These are phyloP conservation scores for Ceratocystiopsis sp. DNA, from an alignment of 2,329 filamentous ascomycete genomes.

Conservation along the genomic window DNA sequence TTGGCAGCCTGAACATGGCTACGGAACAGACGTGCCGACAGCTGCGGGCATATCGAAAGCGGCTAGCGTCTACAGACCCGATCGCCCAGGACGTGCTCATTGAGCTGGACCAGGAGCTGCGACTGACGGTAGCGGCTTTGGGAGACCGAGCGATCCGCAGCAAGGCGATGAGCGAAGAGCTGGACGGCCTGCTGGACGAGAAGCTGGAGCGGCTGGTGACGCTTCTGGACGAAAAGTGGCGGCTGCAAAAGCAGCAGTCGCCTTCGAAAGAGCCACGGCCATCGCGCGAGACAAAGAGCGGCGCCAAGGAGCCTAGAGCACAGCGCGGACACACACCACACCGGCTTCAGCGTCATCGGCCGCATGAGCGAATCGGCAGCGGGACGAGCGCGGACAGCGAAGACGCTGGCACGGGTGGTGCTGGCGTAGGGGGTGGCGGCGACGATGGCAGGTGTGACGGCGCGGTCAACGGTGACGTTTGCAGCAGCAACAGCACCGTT, in stretches of 20 bases:
- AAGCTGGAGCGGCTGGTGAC: conserved; percentile 57
- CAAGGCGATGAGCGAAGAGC: conserved; percentile 35
- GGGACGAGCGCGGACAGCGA: conserved; percentile 26
- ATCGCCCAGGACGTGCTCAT: conserved; percentile 40
- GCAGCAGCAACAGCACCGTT: not conserved
- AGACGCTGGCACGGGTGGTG: conserved; percentile 50
- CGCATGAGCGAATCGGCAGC: too few relatives aligned
- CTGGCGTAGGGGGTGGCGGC: conserved; percentile 17
- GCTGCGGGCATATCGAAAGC: conserved; percentile 44
- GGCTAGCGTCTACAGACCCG: conserved; percentile 35
- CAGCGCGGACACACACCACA: too few relatives aligned
- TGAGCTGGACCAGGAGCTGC: conserved; percentile 47
- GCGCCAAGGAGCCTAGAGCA: too few relatives aligned
- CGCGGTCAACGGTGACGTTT: not conserved
- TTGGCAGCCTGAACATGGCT: conserved; percentile 41
- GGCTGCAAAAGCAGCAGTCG: conserved; percentile 16
- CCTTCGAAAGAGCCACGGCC: not conserved
- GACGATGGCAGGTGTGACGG: not conserved
- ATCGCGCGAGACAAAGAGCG: too few relatives aligned
- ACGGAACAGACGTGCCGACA: conserved; percentile 49
- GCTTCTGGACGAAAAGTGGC: conserved; percentile 55
- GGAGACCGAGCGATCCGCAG: conserved; percentile 38
- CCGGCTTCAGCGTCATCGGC: too few relatives aligned
- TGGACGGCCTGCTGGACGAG: conserved; percentile 52
- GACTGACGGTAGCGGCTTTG: conserved; percentile 43